phyloP scores from a whole-genome alignment of 371 early-diverging fungal species.

The Syncephalastrum monosporum region DNA sequence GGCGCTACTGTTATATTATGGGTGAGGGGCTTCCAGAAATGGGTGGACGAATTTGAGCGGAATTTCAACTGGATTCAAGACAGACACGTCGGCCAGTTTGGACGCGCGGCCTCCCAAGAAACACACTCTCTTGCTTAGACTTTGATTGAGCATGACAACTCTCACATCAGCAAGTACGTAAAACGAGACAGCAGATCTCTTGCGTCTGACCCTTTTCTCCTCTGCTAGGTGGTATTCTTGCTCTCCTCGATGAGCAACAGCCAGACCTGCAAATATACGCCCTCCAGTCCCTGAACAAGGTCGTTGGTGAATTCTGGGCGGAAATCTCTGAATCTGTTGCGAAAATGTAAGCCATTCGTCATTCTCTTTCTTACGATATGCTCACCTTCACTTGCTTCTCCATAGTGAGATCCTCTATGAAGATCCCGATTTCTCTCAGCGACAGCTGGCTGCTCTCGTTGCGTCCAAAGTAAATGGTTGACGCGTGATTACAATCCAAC shows the following conservation, averaged over 20 bases:
- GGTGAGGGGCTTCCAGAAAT: too few species aligned
- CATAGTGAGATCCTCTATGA: constrained; percentile 90
- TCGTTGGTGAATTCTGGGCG: constrained; percentile 96
- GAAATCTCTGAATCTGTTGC: constrained; percentile 94
- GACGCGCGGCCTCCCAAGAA: too few species aligned
- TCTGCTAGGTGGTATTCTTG: constrained; percentile 80
- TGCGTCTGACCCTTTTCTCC: neutral
- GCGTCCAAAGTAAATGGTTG: constrained; percentile 82
- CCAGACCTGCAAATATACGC: constrained; percentile 91
- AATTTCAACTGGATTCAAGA: too few species aligned
- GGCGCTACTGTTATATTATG: too few species aligned
- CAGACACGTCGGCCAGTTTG: too few species aligned
- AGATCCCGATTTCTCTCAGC: constrained; percentile 80
- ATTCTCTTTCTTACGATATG: neutral
- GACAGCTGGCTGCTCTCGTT: constrained; percentile 91
- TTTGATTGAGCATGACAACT: too few species aligned
- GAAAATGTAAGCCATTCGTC: constrained; percentile 71
- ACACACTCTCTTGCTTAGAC: too few species aligned
- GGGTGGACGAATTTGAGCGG: too few species aligned
- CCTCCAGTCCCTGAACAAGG: constrained; percentile 78
- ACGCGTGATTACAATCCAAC: neutral
- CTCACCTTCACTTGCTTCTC: neutral
- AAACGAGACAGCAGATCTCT: too few species aligned
- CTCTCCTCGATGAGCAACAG: constrained; percentile 92
- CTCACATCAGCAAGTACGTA: too few species aligned